Evolutionary conservation across 306 rosid species (phyloP).

Genomic region (Alnus glutinosa): DNA sequence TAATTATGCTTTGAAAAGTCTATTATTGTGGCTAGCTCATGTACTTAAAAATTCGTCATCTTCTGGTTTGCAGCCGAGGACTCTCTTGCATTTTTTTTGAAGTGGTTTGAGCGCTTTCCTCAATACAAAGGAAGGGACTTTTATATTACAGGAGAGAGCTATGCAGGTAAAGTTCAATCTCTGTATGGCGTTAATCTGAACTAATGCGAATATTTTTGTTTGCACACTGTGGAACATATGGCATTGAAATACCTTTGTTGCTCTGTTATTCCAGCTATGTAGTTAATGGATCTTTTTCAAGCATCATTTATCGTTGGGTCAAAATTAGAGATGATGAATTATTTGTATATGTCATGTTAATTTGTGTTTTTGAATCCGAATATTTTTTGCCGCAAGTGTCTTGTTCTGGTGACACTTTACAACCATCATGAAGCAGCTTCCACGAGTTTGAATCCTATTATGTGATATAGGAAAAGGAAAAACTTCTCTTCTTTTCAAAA

Average conservation of each 20-base stretch:
- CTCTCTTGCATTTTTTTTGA: constrained; percentile 59
- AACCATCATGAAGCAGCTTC: neutral
- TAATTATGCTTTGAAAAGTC: constrained; percentile 11
- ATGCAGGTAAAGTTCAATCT: constrained; percentile 59
- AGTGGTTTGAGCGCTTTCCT: constrained; percentile 87
- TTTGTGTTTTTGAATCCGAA: neutral
- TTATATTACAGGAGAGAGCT: constrained; percentile 83
- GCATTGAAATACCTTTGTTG: neutral
- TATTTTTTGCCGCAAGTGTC: neutral
- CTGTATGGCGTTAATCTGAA: neutral
- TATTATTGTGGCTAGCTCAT: constrained; percentile 9
- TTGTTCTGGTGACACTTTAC: neutral
- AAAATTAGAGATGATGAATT: neutral
- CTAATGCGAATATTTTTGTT: neutral
- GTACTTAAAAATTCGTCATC: constrained; percentile 10
- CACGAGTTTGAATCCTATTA: neutral
- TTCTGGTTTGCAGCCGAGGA: constrained; percentile 60
- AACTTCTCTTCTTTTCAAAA: neutral
- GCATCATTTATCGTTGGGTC: neutral
- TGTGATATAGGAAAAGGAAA: neutral
- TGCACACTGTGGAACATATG: neutral
- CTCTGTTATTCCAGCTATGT: neutral
- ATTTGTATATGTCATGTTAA: neutral
- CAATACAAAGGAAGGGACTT: constrained; percentile 66
- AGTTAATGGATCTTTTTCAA: neutral